Evolutionary conservation across 352 stramenopile genomes (phyloP), one percentile per base, ranked within the genome.

Genomic region (Pythium grandisporangium): DNA sequence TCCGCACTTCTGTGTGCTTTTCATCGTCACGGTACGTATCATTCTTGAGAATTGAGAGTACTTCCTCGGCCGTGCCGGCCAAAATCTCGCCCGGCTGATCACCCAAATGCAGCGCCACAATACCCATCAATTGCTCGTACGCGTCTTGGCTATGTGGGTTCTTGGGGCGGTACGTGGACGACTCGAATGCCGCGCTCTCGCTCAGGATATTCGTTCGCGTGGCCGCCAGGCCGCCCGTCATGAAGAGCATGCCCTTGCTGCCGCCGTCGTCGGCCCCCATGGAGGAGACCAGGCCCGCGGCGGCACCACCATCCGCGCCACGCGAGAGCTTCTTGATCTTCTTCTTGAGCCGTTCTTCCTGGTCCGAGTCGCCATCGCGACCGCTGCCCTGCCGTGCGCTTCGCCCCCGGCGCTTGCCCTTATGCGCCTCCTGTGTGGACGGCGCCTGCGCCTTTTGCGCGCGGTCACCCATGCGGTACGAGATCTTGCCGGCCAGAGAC

Each of bases 1-100:
- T 85, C 42, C 80, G 65, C 20, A 89, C 65, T 51, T 96, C 84
- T 25, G 61, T 61, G 21, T 84, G 65, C 40, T 93, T 91, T 42
- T 85, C 70, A 29, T 94, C 65, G 53, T 96, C 84, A 23, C 68
- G 68, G 45, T 96, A 78, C 35, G 65, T 53, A 40, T 96, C 86
- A 50, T 88, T 93, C 58, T 98, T 98, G 10, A 97, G 29, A 40
- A 97, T 91, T 24, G 64, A 70, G 21, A 98, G 65, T 27, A 97
- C 70, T 68, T 98, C 92, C 34, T 98, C 88, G 1, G 85, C 85
- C 0, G 91, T 90, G 16, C 90, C 86, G 0, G 71, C 75, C 45
- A 98, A 49, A 27, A 97, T 88, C 56, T 97, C 92, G 6, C 86
- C 68, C 0, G 87, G 86, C 40, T 97, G 84, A 19, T 86, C 85